Base-by-base conservation (phyloP, 75 land plant genomes). In the Cunninghamia lanceolata region DNA sequence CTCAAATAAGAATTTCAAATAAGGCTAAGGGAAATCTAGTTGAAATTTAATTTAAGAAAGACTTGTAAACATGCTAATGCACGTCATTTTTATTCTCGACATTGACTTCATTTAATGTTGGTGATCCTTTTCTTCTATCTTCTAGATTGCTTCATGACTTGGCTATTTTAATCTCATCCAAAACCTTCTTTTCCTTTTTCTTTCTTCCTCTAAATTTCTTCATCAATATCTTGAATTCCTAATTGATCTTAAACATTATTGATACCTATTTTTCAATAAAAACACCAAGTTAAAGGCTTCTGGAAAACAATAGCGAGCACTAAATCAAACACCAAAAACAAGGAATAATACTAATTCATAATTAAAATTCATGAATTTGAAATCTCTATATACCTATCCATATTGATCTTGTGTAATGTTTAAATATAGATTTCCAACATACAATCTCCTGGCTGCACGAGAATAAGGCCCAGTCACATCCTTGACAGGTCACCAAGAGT, bases 401-500 rank as follows among this genome's bases (percentile, higher is more conserved):
- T 96, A 96, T 81, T 93, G 95, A 70, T 89, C 90, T 75, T 98
- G 98, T 11, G 95, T 96, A 79, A 96, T 98, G 79, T 94, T 94
- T 81, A 93, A 94, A 78, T 96, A 97, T n/a, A 98, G 84, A 84
- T 98, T 98, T 34, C 99, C 99, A 85, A 98, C 99, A 92, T 98
- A 98, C 25, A 98, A 86, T 63, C 92, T 96, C 42, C 99, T 91
- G 43, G 94, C 99, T 25, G 92, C 95, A 86, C 94, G 93, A 76
- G 96, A 95, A 88, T 94, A 94, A 53, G 97, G 95, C 35, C 99
- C 99, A 63, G 87, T 85, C 85, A 86, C 53, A 45, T 92, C 95
- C 56, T 90, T 92, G 10, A 91, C 85, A 36, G n/a, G n/a, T 86
- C 93, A 42, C 80, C 83, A 45, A 45, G 35, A 83, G 94, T 74